These are phyloP conservation scores for Podila epicladia DNA, from an alignment of 192 early-diverging fungal genomes.

Conservation along the genomic window DNA sequence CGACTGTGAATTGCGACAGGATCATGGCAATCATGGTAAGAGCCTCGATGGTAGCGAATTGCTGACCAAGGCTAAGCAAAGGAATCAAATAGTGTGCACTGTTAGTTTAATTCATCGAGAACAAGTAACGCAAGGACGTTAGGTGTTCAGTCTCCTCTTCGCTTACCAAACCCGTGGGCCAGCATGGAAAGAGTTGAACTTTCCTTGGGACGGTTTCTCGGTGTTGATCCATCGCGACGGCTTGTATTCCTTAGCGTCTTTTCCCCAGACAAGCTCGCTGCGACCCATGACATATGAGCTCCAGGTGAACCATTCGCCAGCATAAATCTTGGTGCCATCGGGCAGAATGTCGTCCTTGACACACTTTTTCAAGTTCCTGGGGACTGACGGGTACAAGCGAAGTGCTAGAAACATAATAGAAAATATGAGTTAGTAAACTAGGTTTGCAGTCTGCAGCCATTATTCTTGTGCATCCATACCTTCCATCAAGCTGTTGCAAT, in stretches of 20 bases:
- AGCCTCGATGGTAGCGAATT: slow-evolving; percentile 51
- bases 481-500: too few species aligned
- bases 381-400: slow-evolving; percentile 16
- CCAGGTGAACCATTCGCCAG: slow-evolving; percentile 63
- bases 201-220: slow-evolving; percentile 48
- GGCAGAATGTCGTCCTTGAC: slow-evolving; percentile 68
- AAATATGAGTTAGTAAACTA: background rate
- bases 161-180: slow-evolving; percentile 59
- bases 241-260: slow-evolving; percentile 66
- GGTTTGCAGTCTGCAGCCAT: too few species aligned
- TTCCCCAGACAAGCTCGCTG: slow-evolving; percentile 66
- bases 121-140: background rate
- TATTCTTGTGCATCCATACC: too few species aligned
- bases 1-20: slow-evolving; percentile 33
- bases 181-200: slow-evolving; percentile 65
- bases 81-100: too few species aligned
- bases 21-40: slow-evolving; percentile 33
- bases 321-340: slow-evolving; percentile 65
- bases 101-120: background rate
- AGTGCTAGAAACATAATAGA: background rate
- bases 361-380: slow-evolving; percentile 61
- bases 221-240: slow-evolving; percentile 72
- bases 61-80: slow-evolving; percentile 36
- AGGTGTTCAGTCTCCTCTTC: background rate
- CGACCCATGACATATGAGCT: slow-evolving; percentile 65